Conservation (phyloP, 192 early-diverging fungal genomes). For the Coemansia sp. region DNA sequence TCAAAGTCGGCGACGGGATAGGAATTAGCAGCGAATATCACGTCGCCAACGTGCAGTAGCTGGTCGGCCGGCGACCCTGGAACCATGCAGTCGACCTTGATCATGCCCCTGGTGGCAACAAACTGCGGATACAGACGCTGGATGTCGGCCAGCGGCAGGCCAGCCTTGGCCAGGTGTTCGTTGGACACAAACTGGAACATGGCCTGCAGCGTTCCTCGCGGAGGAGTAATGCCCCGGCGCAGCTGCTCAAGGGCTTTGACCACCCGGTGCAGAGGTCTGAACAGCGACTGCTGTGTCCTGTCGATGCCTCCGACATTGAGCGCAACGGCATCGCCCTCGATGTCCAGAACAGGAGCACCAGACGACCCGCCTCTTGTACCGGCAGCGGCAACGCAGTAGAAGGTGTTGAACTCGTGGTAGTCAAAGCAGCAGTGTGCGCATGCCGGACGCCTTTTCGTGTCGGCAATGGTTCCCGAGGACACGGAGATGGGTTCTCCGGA, state of each 20-base stretch:
- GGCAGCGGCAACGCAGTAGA: slow-evolving; percentile 68
- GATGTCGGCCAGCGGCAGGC: slow-evolving; percentile 2
- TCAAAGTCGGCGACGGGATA: slow-evolving; percentile 65
- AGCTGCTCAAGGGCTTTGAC: slow-evolving; percentile 59
- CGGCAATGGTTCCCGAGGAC: slow-evolving; percentile 60
- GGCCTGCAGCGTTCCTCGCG: slow-evolving; percentile 71
- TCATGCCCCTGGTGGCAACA: slow-evolving; percentile 49
- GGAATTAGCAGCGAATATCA: slow-evolving; percentile 60
- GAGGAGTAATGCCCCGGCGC: slow-evolving; percentile 52
- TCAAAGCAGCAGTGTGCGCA: slow-evolving; percentile 60
- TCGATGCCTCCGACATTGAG: slow-evolving; percentile 61
- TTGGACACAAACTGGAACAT: slow-evolving; percentile 68
- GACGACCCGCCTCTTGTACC: slow-evolving; percentile 62
- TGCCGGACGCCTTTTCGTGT: slow-evolving; percentile 60
- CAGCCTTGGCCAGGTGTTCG: slow-evolving; percentile 25
- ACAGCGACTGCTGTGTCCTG: slow-evolving; percentile 60
- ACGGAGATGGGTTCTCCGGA: slow-evolving; percentile 71
- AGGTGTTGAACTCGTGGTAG: slow-evolving; percentile 69
- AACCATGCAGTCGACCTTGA: slow-evolving; percentile 60
- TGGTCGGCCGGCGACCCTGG: slow-evolving; percentile 61
- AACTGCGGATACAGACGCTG: neutral
- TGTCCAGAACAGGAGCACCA: slow-evolving; percentile 69
- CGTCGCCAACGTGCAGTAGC: slow-evolving; percentile 60
- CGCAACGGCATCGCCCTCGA: slow-evolving; percentile 71
- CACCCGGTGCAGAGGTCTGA: slow-evolving; percentile 68